Evolutionary conservation across 2,329 filamentous ascomycete species (phyloP).

Genomic region (Colletotrichum abscissum): DNA sequence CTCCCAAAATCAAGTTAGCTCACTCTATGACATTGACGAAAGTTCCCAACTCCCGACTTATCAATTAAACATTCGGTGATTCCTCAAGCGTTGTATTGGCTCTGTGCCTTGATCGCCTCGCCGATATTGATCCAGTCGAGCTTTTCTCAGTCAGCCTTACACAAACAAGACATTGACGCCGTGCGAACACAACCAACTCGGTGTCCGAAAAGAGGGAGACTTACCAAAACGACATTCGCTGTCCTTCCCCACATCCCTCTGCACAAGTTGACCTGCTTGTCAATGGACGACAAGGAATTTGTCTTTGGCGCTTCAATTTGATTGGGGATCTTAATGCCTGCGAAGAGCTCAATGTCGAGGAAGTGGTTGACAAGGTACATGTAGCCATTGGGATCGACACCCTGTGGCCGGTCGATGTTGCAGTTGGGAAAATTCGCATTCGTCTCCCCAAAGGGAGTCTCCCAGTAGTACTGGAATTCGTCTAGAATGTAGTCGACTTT

Average conservation of each 20-base stretch:
- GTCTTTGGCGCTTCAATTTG: conserved; percentile 43
- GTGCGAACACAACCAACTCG: not conserved
- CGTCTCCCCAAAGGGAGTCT: conserved; percentile 76
- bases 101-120: conserved; percentile 51
- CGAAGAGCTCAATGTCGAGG: conserved; percentile 44
- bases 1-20: not conserved
- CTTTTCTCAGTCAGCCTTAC: conserved; percentile 41
- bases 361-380: conserved; percentile 60
- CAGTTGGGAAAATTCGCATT: conserved; percentile 72
- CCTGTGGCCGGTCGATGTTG: conserved; percentile 69
- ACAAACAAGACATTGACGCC: not conserved
- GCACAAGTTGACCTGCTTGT: conserved; percentile 44
- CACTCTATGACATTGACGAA: not conserved
- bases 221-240: conserved; percentile 50
- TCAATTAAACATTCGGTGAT: not conserved
- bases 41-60: not conserved
- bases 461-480: conserved; percentile 76
- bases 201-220: conserved; percentile 26
- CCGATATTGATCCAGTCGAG: conserved; percentile 56
- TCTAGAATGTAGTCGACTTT: conserved; percentile 71
- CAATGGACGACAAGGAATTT: conserved; percentile 48
- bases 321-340: conserved; percentile 50
- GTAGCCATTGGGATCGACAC: conserved; percentile 49
- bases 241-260: conserved; percentile 39
- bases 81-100: conserved; percentile 48